A percentile compares a stretch with the other conserved stretches of the same genome.
phyloP scores from a whole-genome alignment of 1,284 basidiomycete genomes.

The Tylopilus sp. region DNA sequence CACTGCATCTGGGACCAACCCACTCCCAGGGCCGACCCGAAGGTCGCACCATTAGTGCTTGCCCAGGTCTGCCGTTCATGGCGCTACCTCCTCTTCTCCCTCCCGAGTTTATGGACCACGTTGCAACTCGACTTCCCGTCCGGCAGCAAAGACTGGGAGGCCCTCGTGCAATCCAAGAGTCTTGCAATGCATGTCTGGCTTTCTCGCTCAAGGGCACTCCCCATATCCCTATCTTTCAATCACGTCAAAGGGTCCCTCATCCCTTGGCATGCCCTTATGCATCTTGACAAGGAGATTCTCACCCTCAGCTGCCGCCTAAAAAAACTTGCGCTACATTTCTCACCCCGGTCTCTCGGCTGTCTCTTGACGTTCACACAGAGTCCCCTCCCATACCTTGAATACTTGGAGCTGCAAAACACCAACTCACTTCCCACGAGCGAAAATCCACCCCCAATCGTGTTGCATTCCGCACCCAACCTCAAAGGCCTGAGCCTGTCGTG shows the following conservation, averaged over 20 bases:
- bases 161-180: slow-evolving; percentile 25
- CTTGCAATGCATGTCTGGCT: slow-evolving; percentile 31
- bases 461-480: slow-evolving; percentile 30
- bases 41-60: slow-evolving; percentile 24
- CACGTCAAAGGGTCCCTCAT: slow-evolving; percentile 25
- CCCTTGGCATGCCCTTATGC: slow-evolving; percentile 29
- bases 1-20: slow-evolving; percentile 17
- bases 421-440: slow-evolving; percentile 28
- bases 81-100: slow-evolving; percentile 29
- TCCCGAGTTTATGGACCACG: slow-evolving; percentile 26
- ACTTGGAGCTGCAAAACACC: slow-evolving; percentile 28
- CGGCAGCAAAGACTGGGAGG: slow-evolving; percentile 22
- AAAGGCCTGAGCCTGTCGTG: slow-evolving; percentile 29
- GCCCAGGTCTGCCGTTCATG: slow-evolving; percentile 31
- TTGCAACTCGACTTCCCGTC: slow-evolving; percentile 27
- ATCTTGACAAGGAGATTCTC: slow-evolving; percentile 32
- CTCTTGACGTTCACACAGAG: slow-evolving; percentile 31
- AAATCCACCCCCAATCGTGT: slow-evolving; percentile 22
- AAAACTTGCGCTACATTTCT: slow-evolving; percentile 23
- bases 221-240: slow-evolving; percentile 25
- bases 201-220: slow-evolving; percentile 31
- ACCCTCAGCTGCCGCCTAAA: slow-evolving; percentile 22
- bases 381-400: slow-evolving; percentile 24
- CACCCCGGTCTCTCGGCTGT: slow-evolving; percentile 25
- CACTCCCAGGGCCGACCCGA: slow-evolving; percentile 12